These are phyloP conservation scores for Kwoniella dejecticola DNA, from an alignment of 768 basidiomycete genomes.

Conservation along the genomic window DNA sequence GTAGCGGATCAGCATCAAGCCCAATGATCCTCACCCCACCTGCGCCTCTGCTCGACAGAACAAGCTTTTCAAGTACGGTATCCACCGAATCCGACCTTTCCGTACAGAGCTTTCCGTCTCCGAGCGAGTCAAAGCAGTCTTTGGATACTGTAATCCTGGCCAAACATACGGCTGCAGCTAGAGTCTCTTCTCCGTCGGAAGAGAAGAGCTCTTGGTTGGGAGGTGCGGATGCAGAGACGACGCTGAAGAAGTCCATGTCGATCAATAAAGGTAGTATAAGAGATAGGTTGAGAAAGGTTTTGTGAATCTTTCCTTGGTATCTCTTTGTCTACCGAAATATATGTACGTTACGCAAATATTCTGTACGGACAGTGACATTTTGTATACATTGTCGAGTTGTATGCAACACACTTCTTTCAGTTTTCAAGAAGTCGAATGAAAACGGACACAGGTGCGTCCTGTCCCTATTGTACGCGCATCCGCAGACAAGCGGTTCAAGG, in stretches of 20 bases:
- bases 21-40: not conserved
- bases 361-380: not conserved
- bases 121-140: slow-evolving; percentile 13
- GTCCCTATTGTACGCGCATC: too few relatives aligned
- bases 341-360: too few relatives aligned
- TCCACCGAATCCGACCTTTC: slow-evolving; percentile 8
- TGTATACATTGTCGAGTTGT: not conserved
- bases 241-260: not conserved
- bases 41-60: slow-evolving; percentile 10
- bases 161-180: slow-evolving; percentile 3
- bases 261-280: slow-evolving; percentile 11
- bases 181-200: not conserved
- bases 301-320: not conserved
- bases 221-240: not conserved
- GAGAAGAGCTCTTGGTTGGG: slow-evolving; percentile 15
- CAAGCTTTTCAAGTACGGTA: slow-evolving; percentile 17
- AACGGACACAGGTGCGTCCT: too few relatives aligned
- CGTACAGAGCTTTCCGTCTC: slow-evolving; percentile 2
- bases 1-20: not conserved
- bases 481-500: too few relatives aligned
- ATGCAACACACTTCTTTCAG: too few relatives aligned
- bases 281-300: slow-evolving; percentile 10
- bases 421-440: too few relatives aligned
- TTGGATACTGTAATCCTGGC: slow-evolving; percentile 8
- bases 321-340: not conserved